A percentile compares a stretch with the other conserved stretches of the same genome.
Conservation (phyloP, 2,329 filamentous ascomycete genomes). For the Celoporthe dispersa region DNA sequence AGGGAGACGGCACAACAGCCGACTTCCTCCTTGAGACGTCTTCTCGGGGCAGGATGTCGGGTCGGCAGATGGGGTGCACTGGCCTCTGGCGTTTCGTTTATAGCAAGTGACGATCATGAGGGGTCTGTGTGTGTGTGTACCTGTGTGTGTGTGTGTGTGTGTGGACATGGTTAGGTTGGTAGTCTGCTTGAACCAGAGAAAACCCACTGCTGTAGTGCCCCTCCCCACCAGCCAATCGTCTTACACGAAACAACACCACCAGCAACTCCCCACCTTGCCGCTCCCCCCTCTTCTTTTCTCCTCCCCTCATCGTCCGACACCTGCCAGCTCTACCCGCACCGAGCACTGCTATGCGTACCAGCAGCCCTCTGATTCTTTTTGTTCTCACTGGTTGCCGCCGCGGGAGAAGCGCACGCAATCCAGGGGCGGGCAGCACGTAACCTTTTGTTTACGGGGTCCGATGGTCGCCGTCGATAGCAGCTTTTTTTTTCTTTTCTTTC, state of each 20-base stretch:
- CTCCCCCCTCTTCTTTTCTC: background rate
- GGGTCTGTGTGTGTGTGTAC: too few species aligned
- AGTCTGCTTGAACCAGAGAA: too few species aligned
- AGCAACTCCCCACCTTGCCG: background rate
- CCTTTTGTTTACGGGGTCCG: conserved; percentile 9
- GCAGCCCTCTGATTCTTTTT: too few species aligned
- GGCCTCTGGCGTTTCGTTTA: background rate
- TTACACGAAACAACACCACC: conserved; percentile 3
- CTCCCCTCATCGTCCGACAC: conserved; percentile 1
- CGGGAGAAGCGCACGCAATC: conserved; percentile 11
- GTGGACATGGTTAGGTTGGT: too few species aligned
- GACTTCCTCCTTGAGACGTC: conserved; percentile 3
- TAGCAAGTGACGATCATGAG: background rate
- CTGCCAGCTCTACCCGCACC: background rate
- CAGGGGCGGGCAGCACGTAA: conserved; percentile 21
- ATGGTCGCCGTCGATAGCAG: conserved; percentile 6
- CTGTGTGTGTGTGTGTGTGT: too few species aligned
- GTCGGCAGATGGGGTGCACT: background rate
- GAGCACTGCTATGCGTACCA: background rate
- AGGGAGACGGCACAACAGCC: conserved; percentile 10
- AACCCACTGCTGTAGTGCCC: background rate
- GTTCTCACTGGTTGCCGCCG: background rate
- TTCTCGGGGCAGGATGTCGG: background rate
- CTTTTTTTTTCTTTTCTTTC: background rate
- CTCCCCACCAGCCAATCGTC: conserved; percentile 8